These are phyloP conservation scores for Thielaviopsis populi DNA, from an alignment of 2,329 filamentous ascomycete species.

Conservation along the genomic window DNA sequence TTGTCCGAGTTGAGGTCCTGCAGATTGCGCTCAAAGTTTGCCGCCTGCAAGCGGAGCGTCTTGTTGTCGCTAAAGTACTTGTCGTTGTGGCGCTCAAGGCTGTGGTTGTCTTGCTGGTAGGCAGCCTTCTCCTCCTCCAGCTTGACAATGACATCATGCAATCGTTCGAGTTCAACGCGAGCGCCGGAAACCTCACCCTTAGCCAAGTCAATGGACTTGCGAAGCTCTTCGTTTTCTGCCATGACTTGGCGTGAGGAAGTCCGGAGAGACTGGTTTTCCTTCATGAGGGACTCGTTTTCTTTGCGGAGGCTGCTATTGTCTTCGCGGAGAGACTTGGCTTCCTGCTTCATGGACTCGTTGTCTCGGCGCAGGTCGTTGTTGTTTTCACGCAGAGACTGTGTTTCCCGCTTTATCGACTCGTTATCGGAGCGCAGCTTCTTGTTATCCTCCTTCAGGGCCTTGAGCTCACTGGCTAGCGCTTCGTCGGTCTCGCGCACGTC, in stretches of 20 bases:
- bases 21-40: constrained; percentile 32
- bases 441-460: constrained; percentile 25
- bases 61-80: constrained; percentile 41
- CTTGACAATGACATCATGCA: constrained; percentile 27
- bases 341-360: constrained; percentile 25
- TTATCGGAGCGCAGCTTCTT: constrained; percentile 20
- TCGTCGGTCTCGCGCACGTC: constrained; percentile 28
- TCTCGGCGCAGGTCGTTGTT: constrained; percentile 28
- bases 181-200: constrained; percentile 30
- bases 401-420: constrained; percentile 27
- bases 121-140: constrained; percentile 31
- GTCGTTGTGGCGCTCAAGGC: constrained; percentile 39
- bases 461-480: constrained; percentile 29
- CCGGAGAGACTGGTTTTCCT: constrained; percentile 33
- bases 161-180: constrained; percentile 28
- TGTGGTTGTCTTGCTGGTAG: constrained; percentile 36
- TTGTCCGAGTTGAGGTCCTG: constrained; percentile 34
- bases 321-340: constrained; percentile 29
- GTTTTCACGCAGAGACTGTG: constrained; percentile 28
- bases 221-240: constrained; percentile 31
- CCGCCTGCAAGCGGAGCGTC: constrained; percentile 33
- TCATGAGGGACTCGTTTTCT: constrained; percentile 30
- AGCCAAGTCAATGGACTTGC: constrained; percentile 27
- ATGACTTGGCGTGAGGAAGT: constrained; percentile 28
- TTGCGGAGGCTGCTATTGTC: constrained; percentile 30